Evolutionary conservation across 352 stramenopile species (phyloP), one percentile per base, ranked within the genome.

Genomic region (Saprolegnia parasitica): DNA sequence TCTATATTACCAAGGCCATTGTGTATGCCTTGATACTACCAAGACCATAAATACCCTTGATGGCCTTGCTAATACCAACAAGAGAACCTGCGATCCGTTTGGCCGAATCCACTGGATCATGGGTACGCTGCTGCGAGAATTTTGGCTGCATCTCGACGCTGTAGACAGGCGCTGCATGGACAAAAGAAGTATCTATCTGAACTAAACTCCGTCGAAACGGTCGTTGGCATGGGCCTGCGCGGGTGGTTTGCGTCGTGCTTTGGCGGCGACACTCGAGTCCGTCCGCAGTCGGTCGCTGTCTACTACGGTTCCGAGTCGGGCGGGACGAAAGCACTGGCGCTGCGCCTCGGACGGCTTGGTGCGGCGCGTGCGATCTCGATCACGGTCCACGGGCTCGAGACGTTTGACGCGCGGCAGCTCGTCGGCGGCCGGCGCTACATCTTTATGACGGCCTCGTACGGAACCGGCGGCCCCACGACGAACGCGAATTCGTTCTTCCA

Each of bases 281-380:
- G 8, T 18, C 4, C 52, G 16, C n/a, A 60, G 6, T 29, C 21
- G 10, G 24, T 60, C 20, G 20, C 26, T 10, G 24, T 60, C 16
- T 60, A 37, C 24, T 60, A 39, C 52, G 52, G 52, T 5, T 60
- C 52, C 24, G 20, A 60, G 52, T 37, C 52, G 35, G 52, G 52
- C n/a, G 35, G 16, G 52, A 60, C 52, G 13, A 29, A 60, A 37
- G 24, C 9, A 10, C 29, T 37, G 13, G 52, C 52, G 10, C 20
- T 21, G n/a, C 20, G 52, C 10, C 35, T 60, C 16, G n/a, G 10
- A 16, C 10, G 10, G n/a, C 20, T 20, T 8, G 52, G 20, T 37
- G 20, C 10, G 6, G 4, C 26, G n/a, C 52, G 52, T 16, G 8
- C 52, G 16, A 37, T 37, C 20, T 60, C 24, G 9, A 60, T 20